Evolutionary conservation across 2,329 filamentous ascomycete genomes (phyloP), one percentile per base, ranked within the genome.

Genomic region (Ophiobolus disseminans): DNA sequence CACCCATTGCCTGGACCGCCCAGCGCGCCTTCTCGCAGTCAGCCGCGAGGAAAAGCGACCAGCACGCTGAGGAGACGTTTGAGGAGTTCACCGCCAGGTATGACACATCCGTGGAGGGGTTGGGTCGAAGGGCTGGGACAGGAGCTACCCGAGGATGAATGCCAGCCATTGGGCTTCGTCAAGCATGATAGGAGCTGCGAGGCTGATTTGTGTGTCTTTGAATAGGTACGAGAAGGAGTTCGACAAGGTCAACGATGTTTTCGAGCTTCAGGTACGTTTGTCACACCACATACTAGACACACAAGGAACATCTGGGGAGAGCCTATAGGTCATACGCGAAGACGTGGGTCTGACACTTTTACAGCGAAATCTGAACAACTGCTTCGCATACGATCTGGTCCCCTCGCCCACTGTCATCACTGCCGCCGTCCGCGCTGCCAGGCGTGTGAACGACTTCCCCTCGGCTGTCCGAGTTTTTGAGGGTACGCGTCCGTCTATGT

Each of bases 31-130:
- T 84, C 67, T 82, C 82, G 66, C 82, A 80, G 68, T 77, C 77
- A 62, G 79, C 71, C 45, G 62, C 64, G 45, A 66, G 62, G 65
- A 73, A 62, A 56, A 70, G 60, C 54, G 79, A 82, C 58, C 77
- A 77, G 72, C 90, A 96, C 78, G 85, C 87, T 73, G 94, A 99
- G 78, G 94, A 99, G 86, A 96, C 89, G 70, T 99, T 96, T 69
- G 94, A 99, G 83, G 92, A 97, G 82, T 99, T 99, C 80, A 91
- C 90, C 78, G 89, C 91, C 70, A 92, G 94, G 94, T 99, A 90
- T 65, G 81, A 63, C 56, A 50, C 53, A 55, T 52, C 58, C 34
- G 30, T 40, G 55, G 60, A 53, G 57, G 53, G 59, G 53, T 54
- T 55, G 11, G 41, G 44, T 42, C 28, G 44, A 41, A 26, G 42